Evolutionary conservation across 495 filamentous ascomycete genomes (phyloP), one percentile per base, ranked within the genome.

Genomic region (Aspergillus diversus): DNA sequence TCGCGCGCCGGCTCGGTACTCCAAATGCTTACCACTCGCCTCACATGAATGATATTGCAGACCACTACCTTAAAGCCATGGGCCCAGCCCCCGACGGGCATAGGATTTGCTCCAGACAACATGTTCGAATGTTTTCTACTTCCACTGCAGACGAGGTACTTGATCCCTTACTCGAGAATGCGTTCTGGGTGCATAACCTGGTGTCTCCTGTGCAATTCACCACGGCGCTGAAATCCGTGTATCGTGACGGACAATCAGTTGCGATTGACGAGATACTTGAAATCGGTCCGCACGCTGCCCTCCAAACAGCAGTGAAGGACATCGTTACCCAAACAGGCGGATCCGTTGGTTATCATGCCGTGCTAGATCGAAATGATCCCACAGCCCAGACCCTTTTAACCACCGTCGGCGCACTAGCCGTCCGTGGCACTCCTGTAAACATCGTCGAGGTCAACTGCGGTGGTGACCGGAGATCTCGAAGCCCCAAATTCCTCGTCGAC

Each of bases 241-340:
- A 69, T 71, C 0, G 50, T 71, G 17, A 5, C 12, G 27, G 32
- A 21, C 15, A 33, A 12, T n/a, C 53, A 13, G 17, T 17, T 33
- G 15, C 35, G 35, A 34, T 7, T 9, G 0, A 49, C 42, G 8
- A 57, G 27, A 39, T 15, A 15, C 33, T 89, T 32, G 87, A 90
- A 63, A 74, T 89, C 31, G 88, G 88, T 0, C 88, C 89, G 1
- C 87, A 89, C 63, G 70, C 78, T 0, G 83, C 85, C 3, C 76
- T 91, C 4, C 37, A 39, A 39, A 7, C 37, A 39, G 37, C 37
- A 31, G 39, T 8, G 12, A 43, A 43, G 9, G 39, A 43, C 3
- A 43, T n/a, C 7, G 12, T 8, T n/a, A n/a, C 4, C 7, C 12
- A 5, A 0, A 12, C n/a, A 27, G 21, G 21, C 4, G 39, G 39